Conservation (phyloP, 2,329 filamentous ascomycete genomes). For the Fusarium staphyleae region DNA sequence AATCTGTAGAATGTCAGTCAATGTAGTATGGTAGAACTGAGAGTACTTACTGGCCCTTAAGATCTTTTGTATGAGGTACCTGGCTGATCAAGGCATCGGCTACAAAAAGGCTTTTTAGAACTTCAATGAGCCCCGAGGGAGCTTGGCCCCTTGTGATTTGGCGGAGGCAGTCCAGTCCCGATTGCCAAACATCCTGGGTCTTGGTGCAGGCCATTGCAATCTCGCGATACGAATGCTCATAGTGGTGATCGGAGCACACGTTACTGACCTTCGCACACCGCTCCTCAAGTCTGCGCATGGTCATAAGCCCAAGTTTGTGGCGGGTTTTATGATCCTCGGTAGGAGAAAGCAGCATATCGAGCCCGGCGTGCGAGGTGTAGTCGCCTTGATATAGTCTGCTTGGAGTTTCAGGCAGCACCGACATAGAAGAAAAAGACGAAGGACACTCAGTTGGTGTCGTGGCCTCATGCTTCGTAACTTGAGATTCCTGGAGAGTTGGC, state of each 20-base stretch:
- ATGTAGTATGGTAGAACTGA: not conserved
- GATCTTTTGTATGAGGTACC: slow-evolving; percentile 1
- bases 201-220: slow-evolving; percentile 12
- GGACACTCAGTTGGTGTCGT: not conserved
- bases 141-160: slow-evolving; percentile 25
- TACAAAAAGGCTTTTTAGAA: slow-evolving; percentile 30
- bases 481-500: not conserved
- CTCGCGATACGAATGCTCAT: not conserved
- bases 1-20: slow-evolving; percentile 35
- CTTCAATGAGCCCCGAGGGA: slow-evolving; percentile 12
- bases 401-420: not conserved
- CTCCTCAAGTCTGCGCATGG: slow-evolving; percentile 15
- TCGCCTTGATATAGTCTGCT: not conserved
- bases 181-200: slow-evolving; percentile 9
- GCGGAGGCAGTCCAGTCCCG: slow-evolving; percentile 25
- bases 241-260: slow-evolving; percentile 5
- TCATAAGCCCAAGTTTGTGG: slow-evolving; percentile 14
- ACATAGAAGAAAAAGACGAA: not conserved
- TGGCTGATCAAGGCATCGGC: slow-evolving; percentile 33
- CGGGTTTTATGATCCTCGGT: slow-evolving; percentile 13
- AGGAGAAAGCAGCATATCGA: slow-evolving; percentile 15
- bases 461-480: not conserved
- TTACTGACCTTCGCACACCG: slow-evolving; percentile 12
- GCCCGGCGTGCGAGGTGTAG: not conserved
- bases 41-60: slow-evolving; percentile 19